phyloP scores from a whole-genome alignment of 108 stramenopile genomes.

The Nitzschia putrida region DNA sequence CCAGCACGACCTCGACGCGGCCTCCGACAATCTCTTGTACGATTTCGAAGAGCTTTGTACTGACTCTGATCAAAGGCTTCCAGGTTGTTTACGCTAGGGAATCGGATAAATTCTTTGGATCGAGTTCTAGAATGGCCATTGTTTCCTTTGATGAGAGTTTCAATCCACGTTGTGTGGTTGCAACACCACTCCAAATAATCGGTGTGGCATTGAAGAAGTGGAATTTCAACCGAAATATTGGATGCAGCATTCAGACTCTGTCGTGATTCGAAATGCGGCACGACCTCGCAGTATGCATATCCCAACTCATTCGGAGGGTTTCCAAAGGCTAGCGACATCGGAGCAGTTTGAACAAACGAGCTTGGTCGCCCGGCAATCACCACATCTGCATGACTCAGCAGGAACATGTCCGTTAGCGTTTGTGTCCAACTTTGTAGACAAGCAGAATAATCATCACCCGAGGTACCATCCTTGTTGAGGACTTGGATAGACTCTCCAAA shows the following conservation, averaged over 20 bases:
- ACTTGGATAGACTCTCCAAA: conserved; percentile 28
- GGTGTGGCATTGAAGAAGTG: conserved; percentile 18
- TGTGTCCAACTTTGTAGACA: conserved; percentile 47
- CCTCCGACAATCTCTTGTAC: conserved; percentile 11
- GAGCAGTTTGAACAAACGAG: conserved; percentile 52
- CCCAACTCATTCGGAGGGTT: background rate
- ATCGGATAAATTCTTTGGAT: conserved; percentile 30
- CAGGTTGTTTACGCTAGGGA: background rate
- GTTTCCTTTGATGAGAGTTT: conserved; percentile 4
- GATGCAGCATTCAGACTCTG: background rate
- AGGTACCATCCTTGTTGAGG: conserved; percentile 21
- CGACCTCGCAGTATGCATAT: conserved; percentile 19
- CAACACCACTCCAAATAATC: conserved; percentile 31
- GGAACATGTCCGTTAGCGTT: conserved; percentile 42
- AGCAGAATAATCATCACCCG: conserved; percentile 10
- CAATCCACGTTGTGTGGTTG: conserved; percentile 33
- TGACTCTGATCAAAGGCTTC: background rate
- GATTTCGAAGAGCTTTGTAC: conserved; percentile 19
- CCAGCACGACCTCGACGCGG: conserved; percentile 25
- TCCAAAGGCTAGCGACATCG: conserved; percentile 48
- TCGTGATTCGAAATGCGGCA: background rate
- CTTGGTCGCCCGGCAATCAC: conserved; percentile 43
- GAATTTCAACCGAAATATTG: background rate
- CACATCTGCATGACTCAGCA: conserved; percentile 52
- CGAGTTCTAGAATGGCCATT: background rate